Evolutionary conservation across 1,284 basidiomycete species (phyloP), one percentile per base, ranked within the genome.

Genomic region (Peniophora sp.): DNA sequence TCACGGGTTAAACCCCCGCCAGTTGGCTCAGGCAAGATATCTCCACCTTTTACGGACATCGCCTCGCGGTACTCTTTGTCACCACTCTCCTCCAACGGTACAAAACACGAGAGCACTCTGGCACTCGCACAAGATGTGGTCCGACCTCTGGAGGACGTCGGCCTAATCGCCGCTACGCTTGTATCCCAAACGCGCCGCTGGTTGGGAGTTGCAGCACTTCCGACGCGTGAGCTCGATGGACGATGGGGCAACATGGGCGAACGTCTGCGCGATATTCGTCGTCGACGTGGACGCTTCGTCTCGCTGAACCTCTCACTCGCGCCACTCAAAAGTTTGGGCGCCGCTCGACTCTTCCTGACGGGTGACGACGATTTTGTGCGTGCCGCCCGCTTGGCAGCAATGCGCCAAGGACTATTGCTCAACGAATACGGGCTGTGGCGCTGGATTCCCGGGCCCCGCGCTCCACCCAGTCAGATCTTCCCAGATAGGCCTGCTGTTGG

Each of bases 351-450:
- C 47, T 50, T 57, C 20, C 48, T 59, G 17, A 66, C 64, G 20
- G 64, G 64, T n/a, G 64, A 65, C 50, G 50, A 46, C 2, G 59
- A 63, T 24, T 66, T 64, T 47, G 37, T 57, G 22, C 51, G 54
- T 32, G 49, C 55, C 20, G 48, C 58, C 12, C 60, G 58, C 17
- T 47, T 51, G 10, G 47, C 49, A 10, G 64, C 64, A 1, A 47
- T 17, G 5, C 50, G 52, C 35, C 51, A 52, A 18, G 58, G 57
- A 11, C 53, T 64, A 47, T 55, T 58, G 37, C 54, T 66, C 5
- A 61, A 65, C 47, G 64, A 66, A 46, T 64, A 54, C 43, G 64
- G 64, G n/a, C 56, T 66, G 14, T 66, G 64, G 64, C 57, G 56
- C 12, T 56, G 53, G 54, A 43, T 54, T 14, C 35, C 50, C 15